These are phyloP conservation scores for Penicillium sp. DNA, from an alignment of 2,329 filamentous ascomycete genomes.

Conservation along the genomic window DNA sequence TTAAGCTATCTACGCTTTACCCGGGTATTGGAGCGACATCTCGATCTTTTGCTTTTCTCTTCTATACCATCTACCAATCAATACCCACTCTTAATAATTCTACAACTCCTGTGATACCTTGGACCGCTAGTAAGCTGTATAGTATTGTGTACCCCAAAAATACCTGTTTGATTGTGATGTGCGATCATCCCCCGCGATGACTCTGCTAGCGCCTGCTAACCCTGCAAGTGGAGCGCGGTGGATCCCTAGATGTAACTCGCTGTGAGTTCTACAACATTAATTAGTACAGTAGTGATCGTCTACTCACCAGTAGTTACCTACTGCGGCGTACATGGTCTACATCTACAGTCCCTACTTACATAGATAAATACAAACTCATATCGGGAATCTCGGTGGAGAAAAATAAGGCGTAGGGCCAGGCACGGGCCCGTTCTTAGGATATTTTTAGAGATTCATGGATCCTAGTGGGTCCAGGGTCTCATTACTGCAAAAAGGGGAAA, in stretches of 20 bases:
- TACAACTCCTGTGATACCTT: neutral
- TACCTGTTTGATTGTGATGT: conserved; percentile 23
- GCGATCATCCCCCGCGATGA: conserved; percentile 22
- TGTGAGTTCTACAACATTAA: neutral
- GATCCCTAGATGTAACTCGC: neutral
- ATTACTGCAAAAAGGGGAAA: neutral
- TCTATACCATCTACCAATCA: neutral
- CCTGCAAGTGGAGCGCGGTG: neutral
- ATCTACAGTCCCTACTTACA: neutral
- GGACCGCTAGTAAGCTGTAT: neutral
- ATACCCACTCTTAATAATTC: neutral
- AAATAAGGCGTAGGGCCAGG: neutral
- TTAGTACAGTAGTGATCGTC: neutral
- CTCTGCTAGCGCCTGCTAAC: conserved; percentile 14
- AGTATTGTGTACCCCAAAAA: conserved; percentile 4
- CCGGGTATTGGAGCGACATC: neutral
- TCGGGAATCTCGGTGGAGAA: neutral
- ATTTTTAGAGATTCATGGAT: conserved; percentile 13
- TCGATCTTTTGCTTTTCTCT: conserved; percentile 1
- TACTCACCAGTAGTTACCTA: neutral
- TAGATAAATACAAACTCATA: neutral
- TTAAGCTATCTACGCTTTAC: neutral
- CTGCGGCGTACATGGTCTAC: neutral
- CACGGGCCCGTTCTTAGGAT: conserved; percentile 7
- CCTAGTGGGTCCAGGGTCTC: conserved; percentile 22